Evolutionary conservation across 2,329 filamentous ascomycete genomes (phyloP).

Genomic region (Bipolaris zeicola): DNA sequence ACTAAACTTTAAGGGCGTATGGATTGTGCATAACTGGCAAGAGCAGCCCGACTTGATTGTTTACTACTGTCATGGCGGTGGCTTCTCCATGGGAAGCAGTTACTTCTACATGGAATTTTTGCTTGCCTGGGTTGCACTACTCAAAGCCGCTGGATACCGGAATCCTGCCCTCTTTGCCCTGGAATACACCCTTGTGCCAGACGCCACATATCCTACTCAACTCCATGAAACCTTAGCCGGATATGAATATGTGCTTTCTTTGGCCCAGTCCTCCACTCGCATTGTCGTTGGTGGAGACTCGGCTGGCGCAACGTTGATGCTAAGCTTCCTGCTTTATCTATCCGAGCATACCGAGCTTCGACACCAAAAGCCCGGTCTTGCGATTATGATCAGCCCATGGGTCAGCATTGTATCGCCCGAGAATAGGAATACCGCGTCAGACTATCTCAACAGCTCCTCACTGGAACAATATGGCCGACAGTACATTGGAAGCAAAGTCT

Average conservation of each 20-base stretch:
- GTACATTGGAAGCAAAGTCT: slow-evolving; percentile 64
- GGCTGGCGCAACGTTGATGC: slow-evolving; percentile 74
- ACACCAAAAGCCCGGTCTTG: slow-evolving; percentile 62
- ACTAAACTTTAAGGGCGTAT: slow-evolving; percentile 67
- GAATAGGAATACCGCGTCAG: slow-evolving; percentile 71
- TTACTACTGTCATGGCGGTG: slow-evolving; percentile 83
- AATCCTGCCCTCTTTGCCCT: slow-evolving; percentile 81
- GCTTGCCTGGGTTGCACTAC: slow-evolving; percentile 70
- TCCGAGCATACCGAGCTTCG: slow-evolving; percentile 55
- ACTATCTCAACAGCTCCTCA: slow-evolving; percentile 72
- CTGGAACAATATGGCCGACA: slow-evolving; percentile 72
- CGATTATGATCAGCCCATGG: slow-evolving; percentile 81
- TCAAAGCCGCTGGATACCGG: slow-evolving; percentile 67
- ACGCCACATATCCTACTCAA: slow-evolving; percentile 74
- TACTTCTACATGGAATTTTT: slow-evolving; percentile 86
- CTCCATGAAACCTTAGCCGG: slow-evolving; percentile 71
- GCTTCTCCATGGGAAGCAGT: slow-evolving; percentile 80
- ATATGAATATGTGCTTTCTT: slow-evolving; percentile 71
- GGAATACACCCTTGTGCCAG: slow-evolving; percentile 80
- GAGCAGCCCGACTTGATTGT: slow-evolving; percentile 74
- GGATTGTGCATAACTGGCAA: slow-evolving; percentile 67
- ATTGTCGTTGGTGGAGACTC: slow-evolving; percentile 80
- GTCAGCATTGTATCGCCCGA: slow-evolving; percentile 70
- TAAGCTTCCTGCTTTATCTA: slow-evolving; percentile 74
- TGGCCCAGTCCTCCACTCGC: slow-evolving; percentile 62